These are phyloP conservation scores for Pichia phayaonensis DNA, from an alignment of 805 yeast species.

Conservation along the genomic window DNA sequence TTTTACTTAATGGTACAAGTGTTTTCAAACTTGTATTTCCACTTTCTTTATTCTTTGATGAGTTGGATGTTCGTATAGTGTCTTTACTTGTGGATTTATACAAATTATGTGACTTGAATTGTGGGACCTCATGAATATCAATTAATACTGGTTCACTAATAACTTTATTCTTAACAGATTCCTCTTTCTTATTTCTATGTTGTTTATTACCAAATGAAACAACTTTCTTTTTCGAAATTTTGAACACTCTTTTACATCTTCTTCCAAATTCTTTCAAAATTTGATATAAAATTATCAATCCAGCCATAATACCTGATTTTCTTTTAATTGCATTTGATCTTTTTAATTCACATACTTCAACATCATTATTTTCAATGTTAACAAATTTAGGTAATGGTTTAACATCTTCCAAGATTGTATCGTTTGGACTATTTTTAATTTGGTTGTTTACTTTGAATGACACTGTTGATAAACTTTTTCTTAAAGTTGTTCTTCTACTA, in stretches of 20 bases:
- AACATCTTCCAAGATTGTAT: too few relatives aligned
- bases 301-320: conserved; percentile 24
- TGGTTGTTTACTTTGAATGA: background rate
- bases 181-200: background rate
- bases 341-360: conserved; percentile 17
- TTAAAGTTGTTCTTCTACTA: background rate
- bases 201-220: conserved; percentile 3
- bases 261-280: conserved; percentile 10
- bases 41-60: background rate
- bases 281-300: conserved; percentile 11
- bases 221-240: conserved; percentile 8
- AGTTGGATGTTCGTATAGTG: background rate
- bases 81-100: background rate
- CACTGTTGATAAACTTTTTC: background rate
- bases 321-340: conserved; percentile 28
- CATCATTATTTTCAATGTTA: background rate
- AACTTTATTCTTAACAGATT: background rate
- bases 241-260: conserved; percentile 18
- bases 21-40: background rate
- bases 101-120: conserved; percentile 4
- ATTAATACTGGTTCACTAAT: conserved; percentile 6
- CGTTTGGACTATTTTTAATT: background rate
- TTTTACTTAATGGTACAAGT: background rate
- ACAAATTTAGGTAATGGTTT: background rate
- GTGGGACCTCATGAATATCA: conserved; percentile 6